Percentiles rank a stretch among this genome's conserved stretches.
These are phyloP conservation scores for Chaetomidium leptoderma DNA, from an alignment of 495 filamentous ascomycete genomes.

Conservation along the genomic window DNA sequence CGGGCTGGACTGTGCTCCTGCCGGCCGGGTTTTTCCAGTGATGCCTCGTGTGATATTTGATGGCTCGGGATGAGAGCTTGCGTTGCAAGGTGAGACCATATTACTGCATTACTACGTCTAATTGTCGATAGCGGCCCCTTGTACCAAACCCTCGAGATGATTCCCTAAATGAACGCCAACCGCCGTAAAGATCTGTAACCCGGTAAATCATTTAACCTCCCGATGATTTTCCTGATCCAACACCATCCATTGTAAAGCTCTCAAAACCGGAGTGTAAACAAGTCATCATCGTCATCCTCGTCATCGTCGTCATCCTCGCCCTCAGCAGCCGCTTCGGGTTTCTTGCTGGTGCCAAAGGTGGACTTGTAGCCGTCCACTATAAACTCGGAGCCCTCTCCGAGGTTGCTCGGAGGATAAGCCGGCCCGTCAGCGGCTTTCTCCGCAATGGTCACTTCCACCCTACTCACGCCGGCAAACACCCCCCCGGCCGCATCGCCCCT, in stretches of 20 bases:
- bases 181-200: not conserved
- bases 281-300: conserved; percentile 20
- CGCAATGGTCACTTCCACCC: conserved; percentile 41
- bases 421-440: conserved; percentile 43
- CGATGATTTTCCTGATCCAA: not conserved
- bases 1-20: not conserved
- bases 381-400: conserved; percentile 34
- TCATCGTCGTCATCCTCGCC: conserved; percentile 20
- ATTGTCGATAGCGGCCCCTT: no score
- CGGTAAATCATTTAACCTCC: not conserved
- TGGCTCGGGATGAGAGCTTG: not conserved
- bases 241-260: conserved; percentile 1
- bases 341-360: conserved; percentile 27
- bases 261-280: conserved; percentile 23
- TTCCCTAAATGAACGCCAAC: no score
- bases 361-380: conserved; percentile 48
- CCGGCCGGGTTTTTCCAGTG: not conserved
- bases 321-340: conserved; percentile 4
- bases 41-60: not conserved
- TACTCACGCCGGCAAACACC: conserved; percentile 7
- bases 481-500: conserved; percentile 34
- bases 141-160: no score
- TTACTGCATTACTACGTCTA: not conserved
- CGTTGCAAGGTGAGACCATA: not conserved
- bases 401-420: conserved; percentile 27